Conservation (phyloP, 2,329 filamentous ascomycete genomes). For the Monilinia laxa region DNA sequence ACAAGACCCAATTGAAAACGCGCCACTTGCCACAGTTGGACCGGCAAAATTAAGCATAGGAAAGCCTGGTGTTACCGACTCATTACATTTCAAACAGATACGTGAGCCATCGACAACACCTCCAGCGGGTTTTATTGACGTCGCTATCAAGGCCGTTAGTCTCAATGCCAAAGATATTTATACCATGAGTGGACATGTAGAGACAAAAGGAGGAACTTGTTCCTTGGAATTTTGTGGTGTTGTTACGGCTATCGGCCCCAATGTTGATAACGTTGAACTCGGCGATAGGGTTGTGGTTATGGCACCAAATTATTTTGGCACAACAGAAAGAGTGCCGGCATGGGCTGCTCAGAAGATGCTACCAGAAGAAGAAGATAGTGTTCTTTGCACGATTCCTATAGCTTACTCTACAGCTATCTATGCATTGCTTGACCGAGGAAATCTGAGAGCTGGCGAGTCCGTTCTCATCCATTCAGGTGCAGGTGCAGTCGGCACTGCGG, state of each 20-base stretch:
- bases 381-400: constrained; percentile 30
- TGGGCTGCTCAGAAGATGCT: constrained; percentile 29
- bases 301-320: not conserved
- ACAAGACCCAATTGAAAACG: not conserved
- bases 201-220: not conserved
- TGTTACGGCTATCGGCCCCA: not conserved
- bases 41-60: not conserved
- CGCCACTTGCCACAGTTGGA: not conserved
- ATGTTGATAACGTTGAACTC: not conserved
- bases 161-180: constrained; percentile 8
- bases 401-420: constrained; percentile 38
- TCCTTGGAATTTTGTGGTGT: not conserved
- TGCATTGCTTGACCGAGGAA: constrained; percentile 34
- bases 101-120: not conserved
- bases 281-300: not conserved
- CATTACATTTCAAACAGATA: not conserved
- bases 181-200: not conserved
- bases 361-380: constrained; percentile 36
- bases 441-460: constrained; percentile 34
- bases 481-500: constrained; percentile 43
- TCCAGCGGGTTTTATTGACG: not conserved
- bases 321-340: not conserved
- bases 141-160: not conserved
- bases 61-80: not conserved
- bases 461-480: constrained; percentile 43